phyloP scores from a whole-genome alignment of 305 asterid genomes.

The Solanum hybrid region DNA sequence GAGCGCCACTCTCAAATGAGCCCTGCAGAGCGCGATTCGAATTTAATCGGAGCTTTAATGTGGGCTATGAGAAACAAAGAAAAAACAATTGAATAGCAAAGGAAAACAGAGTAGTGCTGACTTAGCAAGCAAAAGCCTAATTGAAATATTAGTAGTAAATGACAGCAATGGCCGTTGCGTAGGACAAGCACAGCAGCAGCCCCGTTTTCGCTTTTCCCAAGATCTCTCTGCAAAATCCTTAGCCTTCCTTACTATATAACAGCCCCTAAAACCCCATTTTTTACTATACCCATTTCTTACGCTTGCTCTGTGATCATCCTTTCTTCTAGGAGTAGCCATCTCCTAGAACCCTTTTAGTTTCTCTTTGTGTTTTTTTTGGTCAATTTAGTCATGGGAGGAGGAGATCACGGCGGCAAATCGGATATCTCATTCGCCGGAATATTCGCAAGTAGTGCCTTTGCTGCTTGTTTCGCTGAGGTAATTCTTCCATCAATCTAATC shows the following conservation, averaged over 20 bases:
- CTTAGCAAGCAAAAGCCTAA: neutral
- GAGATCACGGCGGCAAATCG: conserved; percentile 59
- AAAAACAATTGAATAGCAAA: neutral
- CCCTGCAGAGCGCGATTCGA: fast-evolving
- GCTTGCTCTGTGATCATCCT: neutral
- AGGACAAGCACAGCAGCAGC: neutral
- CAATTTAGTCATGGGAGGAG: conserved; percentile 26
- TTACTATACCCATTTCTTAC: neutral
- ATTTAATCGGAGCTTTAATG: fast-evolving
- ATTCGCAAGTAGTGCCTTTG: conserved; percentile 79
- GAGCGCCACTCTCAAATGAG: fast-evolving
- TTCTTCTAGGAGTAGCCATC: neutral
- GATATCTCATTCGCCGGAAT: conserved; percentile 79
- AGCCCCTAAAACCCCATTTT: neutral
- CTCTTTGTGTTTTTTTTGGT: neutral
- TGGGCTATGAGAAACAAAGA: too few species aligned
- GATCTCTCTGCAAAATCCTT: neutral
- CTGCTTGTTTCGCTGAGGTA: conserved; percentile 95
- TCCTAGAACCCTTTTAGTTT: neutral
- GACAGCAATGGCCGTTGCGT: neutral
- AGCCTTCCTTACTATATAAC: neutral
- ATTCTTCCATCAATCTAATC: neutral
- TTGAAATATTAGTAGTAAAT: neutral
- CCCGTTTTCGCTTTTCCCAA: neutral
- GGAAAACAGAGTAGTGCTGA: neutral